These are phyloP conservation scores for Fusarium torulosum DNA, from an alignment of 2,329 filamentous ascomycete species.

Conservation along the genomic window DNA sequence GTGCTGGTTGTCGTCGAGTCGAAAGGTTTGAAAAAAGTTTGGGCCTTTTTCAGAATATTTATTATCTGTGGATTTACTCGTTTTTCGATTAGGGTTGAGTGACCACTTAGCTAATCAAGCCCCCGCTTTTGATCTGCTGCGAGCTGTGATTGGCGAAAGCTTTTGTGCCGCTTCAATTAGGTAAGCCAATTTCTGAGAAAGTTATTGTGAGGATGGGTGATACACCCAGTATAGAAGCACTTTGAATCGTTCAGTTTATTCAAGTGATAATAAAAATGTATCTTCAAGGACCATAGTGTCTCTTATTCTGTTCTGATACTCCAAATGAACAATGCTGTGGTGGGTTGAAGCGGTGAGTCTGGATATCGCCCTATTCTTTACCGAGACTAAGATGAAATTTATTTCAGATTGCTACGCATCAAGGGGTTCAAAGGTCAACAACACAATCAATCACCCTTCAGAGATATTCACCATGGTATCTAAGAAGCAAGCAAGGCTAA, in stretches of 20 bases:
- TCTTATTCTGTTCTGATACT: no score
- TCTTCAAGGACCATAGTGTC: background rate
- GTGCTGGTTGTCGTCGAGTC: conserved; percentile 48
- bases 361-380: conserved; percentile 2
- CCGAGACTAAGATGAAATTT: conserved; percentile 33
- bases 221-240: background rate
- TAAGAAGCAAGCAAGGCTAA: conserved; percentile 60
- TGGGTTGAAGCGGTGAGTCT: conserved; percentile 11
- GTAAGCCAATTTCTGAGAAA: conserved; percentile 8
- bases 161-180: background rate
- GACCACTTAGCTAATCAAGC: background rate
- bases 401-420: conserved; percentile 15
- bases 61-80: background rate
- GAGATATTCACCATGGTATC: conserved; percentile 56
- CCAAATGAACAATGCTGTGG: background rate
- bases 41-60: conserved; percentile 1
- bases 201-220: conserved; percentile 1
- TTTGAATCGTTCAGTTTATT: background rate
- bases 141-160: background rate
- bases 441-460: background rate
- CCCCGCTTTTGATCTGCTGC: background rate
- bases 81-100: conserved; percentile 42
- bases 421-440: conserved; percentile 11
- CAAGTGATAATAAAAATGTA: background rate
- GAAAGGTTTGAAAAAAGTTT: conserved; percentile 37